phyloP scores from a whole-genome alignment of 2,329 filamentous ascomycete species.

The Aschersonia sp. region DNA sequence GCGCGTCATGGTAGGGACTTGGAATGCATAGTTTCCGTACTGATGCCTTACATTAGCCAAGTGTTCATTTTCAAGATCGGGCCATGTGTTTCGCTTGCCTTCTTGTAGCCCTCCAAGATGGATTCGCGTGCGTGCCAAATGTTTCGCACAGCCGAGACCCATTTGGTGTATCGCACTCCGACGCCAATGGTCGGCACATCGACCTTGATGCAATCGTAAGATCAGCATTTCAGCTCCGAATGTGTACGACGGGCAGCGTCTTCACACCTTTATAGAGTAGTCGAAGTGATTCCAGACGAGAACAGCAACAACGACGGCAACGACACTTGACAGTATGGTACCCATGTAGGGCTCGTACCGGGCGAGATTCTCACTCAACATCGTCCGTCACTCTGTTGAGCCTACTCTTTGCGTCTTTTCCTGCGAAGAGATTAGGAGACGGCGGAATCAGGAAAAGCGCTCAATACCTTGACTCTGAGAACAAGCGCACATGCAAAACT shows the following conservation, averaged over 20 bases:
- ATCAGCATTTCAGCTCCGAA: not conserved
- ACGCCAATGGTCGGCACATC: slow-evolving; percentile 5
- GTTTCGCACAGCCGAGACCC: slow-evolving; percentile 5
- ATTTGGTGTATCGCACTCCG: slow-evolving; percentile 4
- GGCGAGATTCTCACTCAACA: not conserved
- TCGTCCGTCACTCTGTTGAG: not conserved
- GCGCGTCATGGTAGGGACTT: slow-evolving; percentile 7
- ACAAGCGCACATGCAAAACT: too few species aligned
- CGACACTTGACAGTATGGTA: not conserved
- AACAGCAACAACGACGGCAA: slow-evolving; percentile 1
- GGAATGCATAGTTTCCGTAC: slow-evolving; percentile 4
- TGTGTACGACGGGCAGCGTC: not conserved
- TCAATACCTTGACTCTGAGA: too few species aligned
- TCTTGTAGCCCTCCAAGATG: slow-evolving; percentile 5
- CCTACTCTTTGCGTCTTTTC: too few species aligned
- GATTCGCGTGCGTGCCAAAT: slow-evolving; percentile 4
- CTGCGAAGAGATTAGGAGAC: too few species aligned
- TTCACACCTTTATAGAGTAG: slow-evolving; percentile 3
- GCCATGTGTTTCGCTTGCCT: not conserved
- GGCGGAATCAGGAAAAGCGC: too few species aligned
- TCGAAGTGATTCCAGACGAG: slow-evolving; percentile 1
- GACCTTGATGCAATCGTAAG: slow-evolving; percentile 1
- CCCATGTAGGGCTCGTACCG: not conserved
- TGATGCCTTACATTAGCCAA: not conserved
- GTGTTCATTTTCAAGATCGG: not conserved